Base-by-base conservation (phyloP, 2,329 filamentous ascomycete genomes). In the Tolypocladium tropicale region DNA sequence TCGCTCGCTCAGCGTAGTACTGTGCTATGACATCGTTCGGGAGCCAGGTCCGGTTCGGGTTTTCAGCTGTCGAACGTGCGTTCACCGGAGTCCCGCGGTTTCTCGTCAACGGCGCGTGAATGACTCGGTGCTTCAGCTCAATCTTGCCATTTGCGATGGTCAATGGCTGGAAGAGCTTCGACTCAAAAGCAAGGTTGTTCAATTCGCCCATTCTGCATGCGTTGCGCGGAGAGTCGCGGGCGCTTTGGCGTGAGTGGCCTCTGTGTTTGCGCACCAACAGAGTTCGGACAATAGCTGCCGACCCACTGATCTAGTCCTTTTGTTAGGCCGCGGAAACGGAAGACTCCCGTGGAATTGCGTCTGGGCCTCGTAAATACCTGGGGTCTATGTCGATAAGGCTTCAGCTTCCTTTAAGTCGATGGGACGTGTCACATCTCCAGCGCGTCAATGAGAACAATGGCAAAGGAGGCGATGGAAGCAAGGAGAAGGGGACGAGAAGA, bases 81-180 rank as follows among this genome's bases (percentile, higher is more conserved):
- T 71, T 72, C 39, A 74, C 54, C 4, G 78, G 77, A 6, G 73
- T 75, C 21, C 77, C 76, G 30, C 80, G 74, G 61, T 77, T 78
- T 21, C 80, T 74, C 6, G 80, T 83, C 55, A 83, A 83, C 65
- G 81, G 77, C 1, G 78, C 76, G 60, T 77, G 64, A 49, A 79
- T 69, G 28, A 83, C 67, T 54, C 80, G 76, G 61, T 82, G 78
- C 52, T 74, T 70, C 34, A 84, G 74, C 11, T 66, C 66, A 48
- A 77, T 71, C 48, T 74, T 73, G 58, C 79, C 74, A 59, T 72
- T 59, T 67, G 72, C 60, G 59, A 74, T 68, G 12, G 58, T 62
- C 14, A 72, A 58, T 3, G 70, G 67, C 54, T 68, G 57, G 53
- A 72, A 72, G 16, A 71, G 63, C 57, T 65, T 54, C 51, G 64